Percentiles rank a stretch among this genome's conserved stretches.
These are phyloP conservation scores for Tephrocybe sp. DNA, from an alignment of 768 basidiomycete genomes.

Conservation along the genomic window DNA sequence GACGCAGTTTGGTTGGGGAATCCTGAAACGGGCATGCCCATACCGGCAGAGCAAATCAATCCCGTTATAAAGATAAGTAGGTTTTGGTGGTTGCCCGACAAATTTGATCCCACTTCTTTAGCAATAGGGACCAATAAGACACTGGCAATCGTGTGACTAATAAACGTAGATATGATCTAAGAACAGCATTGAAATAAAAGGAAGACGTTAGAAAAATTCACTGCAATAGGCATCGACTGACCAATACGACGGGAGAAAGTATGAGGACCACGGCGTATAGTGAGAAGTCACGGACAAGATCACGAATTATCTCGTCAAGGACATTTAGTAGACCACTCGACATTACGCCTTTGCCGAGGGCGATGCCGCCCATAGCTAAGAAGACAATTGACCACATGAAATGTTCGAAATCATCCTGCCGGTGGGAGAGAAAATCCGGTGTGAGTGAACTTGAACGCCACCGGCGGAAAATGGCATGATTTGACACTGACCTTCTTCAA, in stretches of 20 bases:
- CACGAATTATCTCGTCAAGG: conserved; percentile 62
- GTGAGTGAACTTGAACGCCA: not conserved
- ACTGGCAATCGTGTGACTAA: conserved; percentile 96
- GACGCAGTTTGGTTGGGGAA: conserved; percentile 98
- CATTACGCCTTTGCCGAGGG: conserved; percentile 89
- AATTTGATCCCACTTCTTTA: conserved; percentile 77
- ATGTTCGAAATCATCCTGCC: conserved; percentile 90
- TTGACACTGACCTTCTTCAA: conserved; percentile 73
- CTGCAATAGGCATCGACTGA: conserved; percentile 31
- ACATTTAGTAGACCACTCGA: conserved; percentile 85
- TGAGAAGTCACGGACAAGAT: conserved; percentile 56
- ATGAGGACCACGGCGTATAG: conserved; percentile 72
- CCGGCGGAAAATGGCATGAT: conserved; percentile 1
- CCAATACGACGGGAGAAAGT: conserved; percentile 67
- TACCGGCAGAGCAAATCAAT: conserved; percentile 90
- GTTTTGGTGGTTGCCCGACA: conserved; percentile 68
- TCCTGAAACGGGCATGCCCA: conserved; percentile 99
- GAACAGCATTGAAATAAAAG: not conserved
- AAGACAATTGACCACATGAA: conserved; percentile 95
- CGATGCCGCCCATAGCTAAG: conserved; percentile 97
- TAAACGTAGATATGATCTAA: conserved; percentile 88
- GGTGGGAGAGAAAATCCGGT: conserved; percentile 5
- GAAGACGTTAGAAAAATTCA: not conserved
- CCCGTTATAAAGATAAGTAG: conserved; percentile 92
- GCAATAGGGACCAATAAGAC: conserved; percentile 98